These are phyloP conservation scores for Trichoderma cornu-damae DNA, from an alignment of 2,329 filamentous ascomycete species.

Conservation along the genomic window DNA sequence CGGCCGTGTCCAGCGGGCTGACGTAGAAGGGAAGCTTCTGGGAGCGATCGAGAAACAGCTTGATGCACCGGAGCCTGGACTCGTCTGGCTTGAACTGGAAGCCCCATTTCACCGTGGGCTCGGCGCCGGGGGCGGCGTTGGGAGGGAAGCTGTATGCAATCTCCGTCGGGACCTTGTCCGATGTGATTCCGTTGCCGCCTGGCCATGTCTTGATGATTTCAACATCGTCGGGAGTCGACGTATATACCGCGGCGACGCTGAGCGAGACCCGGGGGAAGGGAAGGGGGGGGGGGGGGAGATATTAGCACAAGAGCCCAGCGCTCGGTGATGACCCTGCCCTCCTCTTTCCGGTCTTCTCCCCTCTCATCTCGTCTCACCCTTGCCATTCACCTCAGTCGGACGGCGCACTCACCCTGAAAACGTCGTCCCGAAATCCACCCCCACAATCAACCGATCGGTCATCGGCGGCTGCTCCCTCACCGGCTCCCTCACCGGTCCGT, in stretches of 20 bases:
- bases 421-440: conserved; percentile 80
- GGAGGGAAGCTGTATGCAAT: conserved; percentile 54
- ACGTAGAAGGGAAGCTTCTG: conserved; percentile 79
- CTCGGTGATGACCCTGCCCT: not conserved
- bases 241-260: conserved; percentile 65
- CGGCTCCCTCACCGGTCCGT: conserved; percentile 55
- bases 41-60: conserved; percentile 74
- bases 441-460: conserved; percentile 66
- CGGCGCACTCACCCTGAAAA: conserved; percentile 58
- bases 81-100: conserved; percentile 79
- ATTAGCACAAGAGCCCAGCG: not conserved
- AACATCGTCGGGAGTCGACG: conserved; percentile 70
- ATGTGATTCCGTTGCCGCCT: conserved; percentile 79
- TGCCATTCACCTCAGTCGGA: not conserved
- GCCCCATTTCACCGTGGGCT: conserved; percentile 64
- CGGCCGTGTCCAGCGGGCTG: conserved; percentile 69
- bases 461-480: conserved; percentile 47
- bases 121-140: conserved; percentile 31
- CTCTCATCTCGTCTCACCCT: not conserved
- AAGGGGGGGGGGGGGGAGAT: too few relatives aligned
- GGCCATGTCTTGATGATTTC: conserved; percentile 84
- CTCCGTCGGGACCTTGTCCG: conserved; percentile 79
- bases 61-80: conserved; percentile 72
- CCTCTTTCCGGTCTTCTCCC: not conserved
- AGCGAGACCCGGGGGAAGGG: too few relatives aligned